These are phyloP conservation scores for Neopestalotiopsis rosae DNA, from an alignment of 2,329 filamentous ascomycete species.

Conservation along the genomic window DNA sequence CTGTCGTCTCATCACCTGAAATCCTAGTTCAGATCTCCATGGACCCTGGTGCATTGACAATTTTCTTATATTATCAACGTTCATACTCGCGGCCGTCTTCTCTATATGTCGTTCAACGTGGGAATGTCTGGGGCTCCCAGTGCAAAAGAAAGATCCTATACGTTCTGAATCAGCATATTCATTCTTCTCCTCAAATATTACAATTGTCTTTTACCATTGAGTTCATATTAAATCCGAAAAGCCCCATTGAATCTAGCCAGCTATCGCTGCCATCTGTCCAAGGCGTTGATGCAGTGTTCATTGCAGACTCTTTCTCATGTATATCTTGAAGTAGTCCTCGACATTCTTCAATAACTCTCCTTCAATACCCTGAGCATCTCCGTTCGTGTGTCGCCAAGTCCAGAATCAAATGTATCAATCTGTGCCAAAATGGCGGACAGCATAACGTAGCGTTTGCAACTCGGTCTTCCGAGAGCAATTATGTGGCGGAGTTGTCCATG, in stretches of 20 bases:
- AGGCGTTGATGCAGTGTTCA: neutral
- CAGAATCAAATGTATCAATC: constrained; percentile 23
- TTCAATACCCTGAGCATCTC: neutral
- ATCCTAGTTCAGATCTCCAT: too few relatives aligned
- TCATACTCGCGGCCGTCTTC: too few relatives aligned
- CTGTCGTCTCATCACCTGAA: too few relatives aligned
- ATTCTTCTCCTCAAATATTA: too few relatives aligned
- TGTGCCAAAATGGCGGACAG: constrained; percentile 28
- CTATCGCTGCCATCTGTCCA: neutral
- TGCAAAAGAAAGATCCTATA: neutral
- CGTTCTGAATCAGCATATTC: neutral
- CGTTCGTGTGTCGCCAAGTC: neutral
- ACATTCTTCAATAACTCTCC: constrained; percentile 2
- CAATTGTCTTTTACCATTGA: neutral
- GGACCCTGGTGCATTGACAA: too few relatives aligned
- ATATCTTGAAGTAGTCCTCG: constrained; percentile 5
- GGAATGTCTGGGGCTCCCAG: too few relatives aligned
- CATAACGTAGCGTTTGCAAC: constrained; percentile 30
- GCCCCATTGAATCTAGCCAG: neutral
- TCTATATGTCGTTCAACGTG: too few relatives aligned
- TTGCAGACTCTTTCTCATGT: neutral
- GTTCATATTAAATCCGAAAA: neutral
- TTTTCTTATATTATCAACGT: too few relatives aligned
- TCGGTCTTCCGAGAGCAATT: constrained; percentile 28
- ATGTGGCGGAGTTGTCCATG: constrained; percentile 28